Evolutionary conservation across 345 rosid species (phyloP), one percentile per base, ranked within the genome.

Genomic region (Acer negundo): DNA sequence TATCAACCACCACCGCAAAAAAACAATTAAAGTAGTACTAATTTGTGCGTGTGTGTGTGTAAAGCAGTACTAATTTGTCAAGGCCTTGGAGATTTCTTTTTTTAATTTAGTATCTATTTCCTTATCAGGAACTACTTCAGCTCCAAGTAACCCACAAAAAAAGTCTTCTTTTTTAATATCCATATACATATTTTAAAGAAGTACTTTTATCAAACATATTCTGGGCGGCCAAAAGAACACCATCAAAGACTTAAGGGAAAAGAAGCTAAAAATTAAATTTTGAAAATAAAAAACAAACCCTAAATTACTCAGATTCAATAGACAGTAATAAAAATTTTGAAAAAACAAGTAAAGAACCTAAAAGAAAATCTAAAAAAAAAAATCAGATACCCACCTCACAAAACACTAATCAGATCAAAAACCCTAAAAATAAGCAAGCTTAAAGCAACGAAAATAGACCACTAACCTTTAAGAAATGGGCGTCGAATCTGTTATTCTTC

Each of bases 381-480:
- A 20, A 64, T 26, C 62, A 80, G 9, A 12, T 51, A 46, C 76
- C 69, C 68, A 38, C 20, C 10, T 11, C 2, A 69, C 12, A 19
- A 67, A 38, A 35, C 38, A 2, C 61, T 15, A 17, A 77, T 66
- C 4, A 26, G 26, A 10, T 42, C 17, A 64, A 56, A 10, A 10
- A 28, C 31, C 31, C 31, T 28, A 28, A 28, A 65, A 44, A 23
- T 1, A 13, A 26, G 38, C 26, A 15, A 15, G 46, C 46, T 6
- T 42, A 2, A 51, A 11, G 17, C 11, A 62, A 0, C 7, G 19
- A 4, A 55, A 61, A 13, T 10, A 13, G 10, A 9, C 58, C 63
- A 78, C 91, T 19, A 76, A 86, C 91, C 91, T 82, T 68, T 78
- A 70, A 42, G 68, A n/a, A 62, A 70, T 78, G 4, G 83, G 79